These are phyloP conservation scores for Ochetophila trinervis DNA, from an alignment of 306 rosid genomes.

Conservation along the genomic window DNA sequence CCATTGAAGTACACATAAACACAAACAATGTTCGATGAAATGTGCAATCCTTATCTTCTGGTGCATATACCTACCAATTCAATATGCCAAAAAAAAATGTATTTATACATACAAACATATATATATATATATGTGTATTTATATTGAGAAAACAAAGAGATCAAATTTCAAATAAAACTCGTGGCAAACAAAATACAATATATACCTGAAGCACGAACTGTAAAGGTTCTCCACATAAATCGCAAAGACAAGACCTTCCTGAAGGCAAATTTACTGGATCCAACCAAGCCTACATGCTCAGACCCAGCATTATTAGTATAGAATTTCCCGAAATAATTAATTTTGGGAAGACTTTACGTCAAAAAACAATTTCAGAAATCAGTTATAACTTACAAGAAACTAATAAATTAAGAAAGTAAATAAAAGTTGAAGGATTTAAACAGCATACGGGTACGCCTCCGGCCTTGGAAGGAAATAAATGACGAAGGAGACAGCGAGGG, in stretches of 20 bases:
- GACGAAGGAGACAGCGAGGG: slow-evolving; percentile 49
- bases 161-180: neutral
- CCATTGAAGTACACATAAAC: slow-evolving; percentile 83
- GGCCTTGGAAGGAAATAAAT: slow-evolving; percentile 81
- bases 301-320: neutral
- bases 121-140: no score
- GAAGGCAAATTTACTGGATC: slow-evolving; percentile 75
- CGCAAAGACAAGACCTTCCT: slow-evolving; percentile 57
- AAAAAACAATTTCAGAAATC: neutral
- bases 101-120: neutral
- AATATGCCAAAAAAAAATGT: slow-evolving; percentile 1
- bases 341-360: neutral
- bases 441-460: slow-evolving; percentile 76
- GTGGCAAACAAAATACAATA: neutral
- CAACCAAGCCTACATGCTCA: slow-evolving; percentile 69
- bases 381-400: no score
- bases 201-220: slow-evolving; percentile 84
- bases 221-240: slow-evolving; percentile 69
- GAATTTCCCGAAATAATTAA: neutral
- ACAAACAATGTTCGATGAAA: slow-evolving; percentile 79
- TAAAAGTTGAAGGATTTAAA: slow-evolving; percentile 4
- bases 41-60: slow-evolving; percentile 54
- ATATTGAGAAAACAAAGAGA: no score
- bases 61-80: slow-evolving; percentile 64
- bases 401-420: neutral